Conservation (phyloP, 805 yeast species). For the Wickerhamomyces chaumierensis region DNA sequence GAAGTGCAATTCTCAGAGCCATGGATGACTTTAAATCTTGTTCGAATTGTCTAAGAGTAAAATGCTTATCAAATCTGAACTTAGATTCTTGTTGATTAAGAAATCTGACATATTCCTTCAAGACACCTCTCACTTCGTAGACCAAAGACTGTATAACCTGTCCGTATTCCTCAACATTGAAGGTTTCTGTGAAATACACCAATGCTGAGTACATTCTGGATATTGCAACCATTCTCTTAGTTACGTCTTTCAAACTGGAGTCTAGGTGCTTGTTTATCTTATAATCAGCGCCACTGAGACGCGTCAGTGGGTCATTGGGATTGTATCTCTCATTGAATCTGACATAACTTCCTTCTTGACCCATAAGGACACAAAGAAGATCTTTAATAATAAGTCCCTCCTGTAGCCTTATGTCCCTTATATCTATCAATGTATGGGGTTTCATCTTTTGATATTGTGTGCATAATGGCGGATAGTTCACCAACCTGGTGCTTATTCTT, state of each 20-base stretch:
- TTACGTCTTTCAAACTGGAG: conserved; percentile 58
- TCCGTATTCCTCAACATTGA: conserved; percentile 49
- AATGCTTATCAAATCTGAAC: conserved; percentile 34
- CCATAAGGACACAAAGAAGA: conserved; percentile 52
- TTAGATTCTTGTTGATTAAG: conserved; percentile 39
- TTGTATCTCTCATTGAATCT: conserved; percentile 54
- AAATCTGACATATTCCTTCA: conserved; percentile 25
- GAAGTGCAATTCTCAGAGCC: conserved; percentile 33
- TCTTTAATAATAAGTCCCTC: conserved; percentile 69
- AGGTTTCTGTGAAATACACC: conserved; percentile 46
- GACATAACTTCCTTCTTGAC: conserved; percentile 70
- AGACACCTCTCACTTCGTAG: conserved; percentile 36
- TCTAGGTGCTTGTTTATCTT: conserved; percentile 64
- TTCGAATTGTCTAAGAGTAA: conserved; percentile 51
- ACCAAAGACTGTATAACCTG: conserved; percentile 66
- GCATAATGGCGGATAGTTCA: conserved; percentile 24
- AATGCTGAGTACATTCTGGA: conserved; percentile 59
- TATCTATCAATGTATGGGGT: conserved; percentile 35
- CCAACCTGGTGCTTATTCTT: conserved; percentile 19
- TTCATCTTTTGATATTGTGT: conserved; percentile 22
- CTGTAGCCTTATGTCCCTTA: conserved; percentile 42
- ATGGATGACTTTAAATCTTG: conserved; percentile 30
- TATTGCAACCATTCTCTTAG: conserved; percentile 43
- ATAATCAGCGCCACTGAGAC: conserved; percentile 64
- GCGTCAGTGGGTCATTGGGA: conserved; percentile 27